These are phyloP conservation scores for Helianthus annuus DNA, from an alignment of 129 eudicot genomes.

Conservation along the genomic window HanXRQr2.0-SUNRISE NC_035433.2:50359185-50359684, in stretches of 20 bases:
- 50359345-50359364: too few species aligned
- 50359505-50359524: background rate
- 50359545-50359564: background rate
- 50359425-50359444: background rate
- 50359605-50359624: background rate
- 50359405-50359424: background rate
- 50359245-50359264: too few species aligned
- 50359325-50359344: too few species aligned
- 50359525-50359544: background rate
- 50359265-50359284: too few species aligned
- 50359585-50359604: background rate
- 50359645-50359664: background rate
- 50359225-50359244: too few species aligned
- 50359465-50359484: background rate
- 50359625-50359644: background rate
- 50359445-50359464: background rate
- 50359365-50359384: background rate
- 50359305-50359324: too few species aligned
- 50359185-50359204: too few species aligned
- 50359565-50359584: background rate
- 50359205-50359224: too few species aligned
- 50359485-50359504: background rate
- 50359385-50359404: background rate
- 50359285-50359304: too few species aligned
- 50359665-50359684: background rate